A percentile compares a stretch with the other conserved stretches of the same genome.
phyloP scores from a whole-genome alignment of 1,284 basidiomycete species.

The Cryptococcus hybrid region DNA sequence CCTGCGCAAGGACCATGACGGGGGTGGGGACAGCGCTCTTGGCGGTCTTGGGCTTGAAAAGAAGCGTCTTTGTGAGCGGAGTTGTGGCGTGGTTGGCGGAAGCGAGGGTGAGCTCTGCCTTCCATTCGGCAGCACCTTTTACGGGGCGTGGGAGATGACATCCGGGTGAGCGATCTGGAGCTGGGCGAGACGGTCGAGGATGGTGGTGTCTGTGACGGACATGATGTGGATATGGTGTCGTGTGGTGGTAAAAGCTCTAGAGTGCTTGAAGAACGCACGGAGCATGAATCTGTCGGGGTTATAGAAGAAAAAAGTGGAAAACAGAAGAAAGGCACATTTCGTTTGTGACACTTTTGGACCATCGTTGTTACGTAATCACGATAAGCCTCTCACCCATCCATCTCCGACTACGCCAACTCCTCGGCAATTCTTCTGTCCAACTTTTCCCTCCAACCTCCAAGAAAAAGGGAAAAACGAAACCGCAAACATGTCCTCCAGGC shows the following conservation, averaged over 20 bases:
- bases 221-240: neutral
- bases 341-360: neutral
- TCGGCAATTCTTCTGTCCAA: neutral
- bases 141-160: conserved; percentile 45
- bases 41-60: conserved; percentile 62
- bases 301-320: neutral
- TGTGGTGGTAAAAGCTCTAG: neutral
- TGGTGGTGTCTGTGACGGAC: conserved; percentile 69
- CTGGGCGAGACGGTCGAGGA: conserved; percentile 37
- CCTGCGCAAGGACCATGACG: conserved; percentile 80
- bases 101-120: conserved; percentile 38
- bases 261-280: neutral
- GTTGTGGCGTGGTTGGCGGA: conserved; percentile 1
- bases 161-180: conserved; percentile 41
- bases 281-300: neutral
- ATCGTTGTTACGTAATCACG: neutral
- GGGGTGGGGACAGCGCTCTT: conserved; percentile 82
- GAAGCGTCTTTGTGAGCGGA: conserved; percentile 29
- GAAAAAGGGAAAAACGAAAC: too few relatives aligned
- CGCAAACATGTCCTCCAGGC: too few relatives aligned
- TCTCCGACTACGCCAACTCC: neutral
- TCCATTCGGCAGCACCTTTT: conserved; percentile 44
- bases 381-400: neutral
- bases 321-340: too few relatives aligned
- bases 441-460: neutral